Percentiles rank a stretch among this genome's conserved stretches.
These are phyloP conservation scores for Primulina tabacum DNA, from an alignment of 257 asterid genomes.

Conservation along the genomic window DNA sequence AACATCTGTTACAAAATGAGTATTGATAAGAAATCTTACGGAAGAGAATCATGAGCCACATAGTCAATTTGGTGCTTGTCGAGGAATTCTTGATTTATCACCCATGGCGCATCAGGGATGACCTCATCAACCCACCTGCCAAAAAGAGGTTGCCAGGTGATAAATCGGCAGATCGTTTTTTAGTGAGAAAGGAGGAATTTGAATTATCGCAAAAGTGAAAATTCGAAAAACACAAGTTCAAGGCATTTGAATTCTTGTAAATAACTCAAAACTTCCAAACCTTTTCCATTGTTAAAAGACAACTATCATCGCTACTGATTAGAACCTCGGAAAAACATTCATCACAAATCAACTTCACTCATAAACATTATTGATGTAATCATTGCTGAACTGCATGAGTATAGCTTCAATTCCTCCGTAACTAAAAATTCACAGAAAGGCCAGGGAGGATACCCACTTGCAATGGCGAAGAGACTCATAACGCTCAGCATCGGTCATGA, in stretches of 20 bases:
- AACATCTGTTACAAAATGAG: not conserved
- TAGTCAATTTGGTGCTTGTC: conserved; percentile 72
- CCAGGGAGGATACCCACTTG: conserved; percentile 36
- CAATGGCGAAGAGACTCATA: conserved; percentile 81
- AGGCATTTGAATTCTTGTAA: not conserved
- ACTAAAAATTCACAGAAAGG: not conserved
- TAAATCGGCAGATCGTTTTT: not conserved
- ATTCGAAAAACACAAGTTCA: not conserved
- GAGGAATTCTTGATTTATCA: conserved; percentile 62
- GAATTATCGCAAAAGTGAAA: not conserved
- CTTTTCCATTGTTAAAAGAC: not conserved
- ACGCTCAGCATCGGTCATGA: conserved; percentile 66
- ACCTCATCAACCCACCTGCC: conserved; percentile 91
- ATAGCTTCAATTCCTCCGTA: not conserved
- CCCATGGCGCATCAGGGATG: conserved; percentile 90
- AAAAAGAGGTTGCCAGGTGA: conserved; percentile 11
- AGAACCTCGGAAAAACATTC: not conserved
- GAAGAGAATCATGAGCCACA: conserved; percentile 85
- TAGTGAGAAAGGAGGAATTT: not conserved
- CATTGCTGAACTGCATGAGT: not conserved
- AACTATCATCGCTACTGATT: not conserved
- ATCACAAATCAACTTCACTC: not conserved
- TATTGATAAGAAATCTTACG: conserved; percentile 45
- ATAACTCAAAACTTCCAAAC: not conserved
- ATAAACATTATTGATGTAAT: not conserved